phyloP scores from a whole-genome alignment of 345 rosid genomes.

The Salix exigua region DNA sequence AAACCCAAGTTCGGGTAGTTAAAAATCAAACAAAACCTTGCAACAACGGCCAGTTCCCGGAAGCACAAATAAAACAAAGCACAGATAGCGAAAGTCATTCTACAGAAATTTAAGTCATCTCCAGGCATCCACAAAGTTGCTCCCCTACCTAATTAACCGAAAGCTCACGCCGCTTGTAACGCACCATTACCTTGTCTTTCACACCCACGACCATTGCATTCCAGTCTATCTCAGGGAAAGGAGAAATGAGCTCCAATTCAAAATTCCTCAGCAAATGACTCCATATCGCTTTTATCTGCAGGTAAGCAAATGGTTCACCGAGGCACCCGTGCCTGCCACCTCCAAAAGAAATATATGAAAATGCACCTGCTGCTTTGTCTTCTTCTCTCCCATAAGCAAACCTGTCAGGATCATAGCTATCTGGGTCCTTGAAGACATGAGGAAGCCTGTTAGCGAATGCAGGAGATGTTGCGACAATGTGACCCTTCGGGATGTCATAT shows the following conservation, averaged over 20 bases:
- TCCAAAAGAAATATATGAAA: conserved; percentile 87
- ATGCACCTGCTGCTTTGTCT: conserved; percentile 84
- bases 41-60: background rate
- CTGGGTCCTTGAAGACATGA: conserved; percentile 70
- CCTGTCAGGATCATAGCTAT: conserved; percentile 80
- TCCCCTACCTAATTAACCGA: conserved; percentile 1
- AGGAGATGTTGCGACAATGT: conserved; percentile 90
- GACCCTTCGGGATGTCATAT: conserved; percentile 90
- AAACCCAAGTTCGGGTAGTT: background rate
- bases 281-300: conserved; percentile 99
- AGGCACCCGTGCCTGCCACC: conserved; percentile 99
- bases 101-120: background rate
- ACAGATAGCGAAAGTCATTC: background rate
- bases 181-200: conserved; percentile 92
- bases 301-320: conserved; percentile 94
- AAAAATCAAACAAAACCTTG: conserved; percentile 1
- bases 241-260: conserved; percentile 78
- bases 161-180: conserved; percentile 48
- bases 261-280: conserved; percentile 92
- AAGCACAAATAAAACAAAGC: conserved; percentile 1
- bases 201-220: conserved; percentile 99
- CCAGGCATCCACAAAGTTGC: background rate
- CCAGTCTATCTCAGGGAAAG: conserved; percentile 98
- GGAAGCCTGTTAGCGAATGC: conserved; percentile 94
- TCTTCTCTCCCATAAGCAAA: conserved; percentile 86